Percentiles rank a stretch among this genome's conserved stretches.
Conservation (phyloP, 768 basidiomycete genomes). For the Auriscalpium orientale region DNA sequence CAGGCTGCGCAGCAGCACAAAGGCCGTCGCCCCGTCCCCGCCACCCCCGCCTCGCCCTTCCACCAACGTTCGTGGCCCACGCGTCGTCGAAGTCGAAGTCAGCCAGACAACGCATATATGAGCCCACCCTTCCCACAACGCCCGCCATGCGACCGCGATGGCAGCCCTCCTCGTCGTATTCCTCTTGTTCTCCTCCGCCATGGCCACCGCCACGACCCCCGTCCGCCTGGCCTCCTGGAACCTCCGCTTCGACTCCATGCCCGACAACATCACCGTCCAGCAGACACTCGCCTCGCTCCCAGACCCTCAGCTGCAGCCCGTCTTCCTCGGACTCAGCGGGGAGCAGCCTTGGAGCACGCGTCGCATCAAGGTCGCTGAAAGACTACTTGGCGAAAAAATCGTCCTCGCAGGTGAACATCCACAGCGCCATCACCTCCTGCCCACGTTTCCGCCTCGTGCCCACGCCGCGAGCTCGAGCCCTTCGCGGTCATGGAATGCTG, state of each 20-base stretch:
- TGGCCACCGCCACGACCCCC: background rate
- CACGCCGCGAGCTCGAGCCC: no score
- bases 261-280: slow-evolving; percentile 42
- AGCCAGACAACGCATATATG: background rate
- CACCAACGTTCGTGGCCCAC: background rate
- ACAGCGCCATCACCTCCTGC: background rate
- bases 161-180: background rate
- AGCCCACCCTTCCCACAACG: background rate
- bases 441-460: background rate
- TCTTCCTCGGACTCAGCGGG: slow-evolving; percentile 24
- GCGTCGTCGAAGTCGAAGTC: background rate
- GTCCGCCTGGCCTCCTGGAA: slow-evolving; percentile 38
- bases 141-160: background rate
- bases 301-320: slow-evolving; percentile 32
- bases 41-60: background rate
- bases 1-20: no score
- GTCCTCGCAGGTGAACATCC: slow-evolving; percentile 33
- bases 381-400: slow-evolving; percentile 33
- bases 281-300: slow-evolving; percentile 35
- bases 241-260: slow-evolving; percentile 45
- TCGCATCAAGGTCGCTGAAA: slow-evolving; percentile 39
- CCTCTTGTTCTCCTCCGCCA: background rate
- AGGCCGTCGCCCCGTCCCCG: no score
- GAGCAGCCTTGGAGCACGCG: slow-evolving; percentile 52
- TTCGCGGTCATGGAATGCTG: no score